phyloP scores from a whole-genome alignment of 1,284 basidiomycete genomes.

The Neolentinus lepideus region DNA sequence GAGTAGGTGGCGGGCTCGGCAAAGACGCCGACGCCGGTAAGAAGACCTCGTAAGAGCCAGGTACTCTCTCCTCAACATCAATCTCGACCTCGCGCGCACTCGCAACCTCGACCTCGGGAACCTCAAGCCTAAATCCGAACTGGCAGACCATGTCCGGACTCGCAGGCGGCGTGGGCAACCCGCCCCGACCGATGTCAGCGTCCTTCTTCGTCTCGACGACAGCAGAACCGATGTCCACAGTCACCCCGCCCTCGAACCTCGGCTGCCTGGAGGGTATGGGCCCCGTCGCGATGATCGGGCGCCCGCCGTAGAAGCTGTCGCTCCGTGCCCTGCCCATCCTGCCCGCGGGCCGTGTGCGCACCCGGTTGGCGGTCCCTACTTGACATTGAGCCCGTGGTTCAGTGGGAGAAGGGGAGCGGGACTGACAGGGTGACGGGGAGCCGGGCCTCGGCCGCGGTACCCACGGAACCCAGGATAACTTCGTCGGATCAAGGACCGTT shows the following conservation, averaged over 20 bases:
- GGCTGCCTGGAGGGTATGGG: not conserved
- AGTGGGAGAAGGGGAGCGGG: not conserved
- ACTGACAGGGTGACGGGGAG: not conserved
- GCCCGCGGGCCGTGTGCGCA: not conserved
- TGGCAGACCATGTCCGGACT: not conserved
- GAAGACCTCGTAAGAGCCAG: not conserved
- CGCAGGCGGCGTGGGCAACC: not conserved
- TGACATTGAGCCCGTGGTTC: not conserved
- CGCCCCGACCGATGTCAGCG: not conserved
- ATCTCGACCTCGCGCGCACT: not conserved
- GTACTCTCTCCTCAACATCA: not conserved
- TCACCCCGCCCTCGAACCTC: not conserved
- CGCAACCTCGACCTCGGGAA: not conserved
- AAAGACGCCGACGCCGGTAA: not conserved
- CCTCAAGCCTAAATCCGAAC: not conserved
- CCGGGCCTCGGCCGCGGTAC: not conserved
- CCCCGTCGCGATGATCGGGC: not conserved
- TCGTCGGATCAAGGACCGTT: not conserved
- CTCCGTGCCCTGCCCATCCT: not conserved
- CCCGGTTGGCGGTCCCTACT: not conserved
- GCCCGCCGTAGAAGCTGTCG: not conserved
- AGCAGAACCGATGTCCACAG: not conserved
- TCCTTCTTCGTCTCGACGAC: not conserved
- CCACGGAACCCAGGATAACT: not conserved
- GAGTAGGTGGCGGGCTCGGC: not conserved